Conservation (phyloP, 2,329 filamentous ascomycete species). For the Fusarium avenaceum region DNA sequence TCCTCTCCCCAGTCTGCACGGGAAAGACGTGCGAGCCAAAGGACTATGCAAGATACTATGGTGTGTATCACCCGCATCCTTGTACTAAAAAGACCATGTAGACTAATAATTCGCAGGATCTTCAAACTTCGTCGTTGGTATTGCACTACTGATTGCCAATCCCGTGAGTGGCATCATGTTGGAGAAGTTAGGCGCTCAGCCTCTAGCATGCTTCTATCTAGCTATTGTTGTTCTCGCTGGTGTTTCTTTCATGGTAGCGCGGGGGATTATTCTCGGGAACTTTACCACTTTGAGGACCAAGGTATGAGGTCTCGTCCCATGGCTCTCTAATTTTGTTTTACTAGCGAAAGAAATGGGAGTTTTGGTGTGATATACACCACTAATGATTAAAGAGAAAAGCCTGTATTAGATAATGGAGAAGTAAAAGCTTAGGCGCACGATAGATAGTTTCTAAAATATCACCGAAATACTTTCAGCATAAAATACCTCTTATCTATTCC, state of each 20-base stretch:
- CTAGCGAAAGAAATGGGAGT: too few relatives aligned
- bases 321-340: too few relatives aligned
- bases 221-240: slow-evolving; percentile 54
- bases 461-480: too few relatives aligned
- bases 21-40: slow-evolving; percentile 59
- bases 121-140: slow-evolving; percentile 59
- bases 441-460: too few relatives aligned
- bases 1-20: slow-evolving; percentile 57
- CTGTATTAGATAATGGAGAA: too few relatives aligned
- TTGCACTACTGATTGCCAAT: slow-evolving; percentile 59
- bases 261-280: slow-evolving; percentile 30
- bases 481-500: too few relatives aligned
- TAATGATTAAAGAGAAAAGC: too few relatives aligned
- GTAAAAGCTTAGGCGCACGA: too few relatives aligned
- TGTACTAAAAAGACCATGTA: slow-evolving; percentile 27
- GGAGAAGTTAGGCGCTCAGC: slow-evolving; percentile 56
- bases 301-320: neutral
- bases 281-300: slow-evolving; percentile 11
- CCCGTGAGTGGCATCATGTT: slow-evolving; percentile 61
- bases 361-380: too few relatives aligned
- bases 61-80: slow-evolving; percentile 10
- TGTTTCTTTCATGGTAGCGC: slow-evolving; percentile 42
- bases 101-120: slow-evolving; percentile 54
- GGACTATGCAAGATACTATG: slow-evolving; percentile 60
- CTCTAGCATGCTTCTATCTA: slow-evolving; percentile 60